phyloP scores from a whole-genome alignment of 2,329 filamentous ascomycete species.

The Leptoxyphium fumago region DNA sequence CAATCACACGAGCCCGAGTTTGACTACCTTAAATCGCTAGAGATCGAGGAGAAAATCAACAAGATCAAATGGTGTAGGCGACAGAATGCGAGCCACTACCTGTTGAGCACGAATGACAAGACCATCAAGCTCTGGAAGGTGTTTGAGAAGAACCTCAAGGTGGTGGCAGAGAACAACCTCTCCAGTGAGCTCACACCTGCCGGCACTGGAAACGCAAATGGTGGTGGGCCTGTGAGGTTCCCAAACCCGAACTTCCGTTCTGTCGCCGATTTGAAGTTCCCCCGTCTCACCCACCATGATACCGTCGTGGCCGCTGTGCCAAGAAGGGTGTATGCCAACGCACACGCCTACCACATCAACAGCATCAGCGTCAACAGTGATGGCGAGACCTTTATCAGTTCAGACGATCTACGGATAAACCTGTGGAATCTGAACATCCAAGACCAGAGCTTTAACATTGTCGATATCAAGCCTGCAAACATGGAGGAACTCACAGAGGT shows the following conservation, averaged over 20 bases:
- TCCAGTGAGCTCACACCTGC: conserved; percentile 82
- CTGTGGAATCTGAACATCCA: conserved; percentile 99
- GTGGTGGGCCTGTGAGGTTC: conserved; percentile 63
- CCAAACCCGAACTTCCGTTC: conserved; percentile 63
- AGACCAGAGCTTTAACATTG: conserved; percentile 99
- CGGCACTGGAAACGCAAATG: conserved; percentile 46
- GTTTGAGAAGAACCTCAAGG: conserved; percentile 97
- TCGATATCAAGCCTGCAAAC: conserved; percentile 98
- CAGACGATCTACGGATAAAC: conserved; percentile 93
- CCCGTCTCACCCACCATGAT: conserved; percentile 92
- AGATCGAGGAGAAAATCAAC: conserved; percentile 99
- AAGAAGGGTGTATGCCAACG: conserved; percentile 91
- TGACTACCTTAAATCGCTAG: conserved; percentile 96
- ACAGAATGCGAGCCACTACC: conserved; percentile 96
- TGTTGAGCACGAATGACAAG: conserved; percentile 98
- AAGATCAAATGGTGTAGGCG: conserved; percentile 99
- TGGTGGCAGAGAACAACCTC: conserved; percentile 96
- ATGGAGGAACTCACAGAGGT: conserved; percentile 99
- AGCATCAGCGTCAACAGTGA: conserved; percentile 99
- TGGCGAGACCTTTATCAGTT: conserved; percentile 98
- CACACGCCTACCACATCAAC: conserved; percentile 98
- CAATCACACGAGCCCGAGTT: conserved; percentile 99
- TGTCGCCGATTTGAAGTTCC: conserved; percentile 75
- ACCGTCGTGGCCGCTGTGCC: conserved; percentile 95
- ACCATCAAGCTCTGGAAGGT: conserved; percentile 99